These are phyloP conservation scores for Colletotrichum sp. DNA, from an alignment of 2,329 filamentous ascomycete species.

Conservation along the genomic window DNA sequence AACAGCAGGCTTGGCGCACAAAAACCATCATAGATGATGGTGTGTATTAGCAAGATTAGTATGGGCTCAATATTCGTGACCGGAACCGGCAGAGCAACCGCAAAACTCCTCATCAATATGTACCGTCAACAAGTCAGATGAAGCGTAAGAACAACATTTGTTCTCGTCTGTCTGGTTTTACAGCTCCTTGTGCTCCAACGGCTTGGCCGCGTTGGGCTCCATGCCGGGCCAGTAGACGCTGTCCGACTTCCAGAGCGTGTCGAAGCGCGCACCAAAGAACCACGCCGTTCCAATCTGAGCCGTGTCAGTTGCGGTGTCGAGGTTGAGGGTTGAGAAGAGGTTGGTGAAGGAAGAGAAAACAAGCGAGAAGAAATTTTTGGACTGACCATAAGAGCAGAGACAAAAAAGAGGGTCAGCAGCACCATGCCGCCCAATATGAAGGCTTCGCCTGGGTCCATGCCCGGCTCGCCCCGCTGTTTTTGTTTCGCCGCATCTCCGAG, in stretches of 20 bases:
- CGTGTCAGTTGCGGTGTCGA: background rate
- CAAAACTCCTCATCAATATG: constrained; percentile 19
- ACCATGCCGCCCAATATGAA: constrained; percentile 72
- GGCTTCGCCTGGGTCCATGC: constrained; percentile 62
- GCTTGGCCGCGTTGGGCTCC: constrained; percentile 10
- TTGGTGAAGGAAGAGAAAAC: background rate
- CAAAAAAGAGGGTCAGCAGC: constrained; percentile 69
- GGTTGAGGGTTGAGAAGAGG: background rate
- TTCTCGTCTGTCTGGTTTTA: constrained; percentile 10
- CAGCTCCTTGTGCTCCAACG: constrained; percentile 21
- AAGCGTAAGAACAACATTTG: constrained; percentile 14
- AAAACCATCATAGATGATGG: constrained; percentile 19
- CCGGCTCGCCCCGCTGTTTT: constrained; percentile 43
- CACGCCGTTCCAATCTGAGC: constrained; percentile 77
- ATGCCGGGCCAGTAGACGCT: constrained; percentile 19
- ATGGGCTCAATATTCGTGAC: constrained; percentile 10
- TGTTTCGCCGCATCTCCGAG: constrained; percentile 46
- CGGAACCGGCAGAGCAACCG: constrained; percentile 12
- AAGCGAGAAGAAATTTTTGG: background rate
- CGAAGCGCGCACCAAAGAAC: constrained; percentile 82
- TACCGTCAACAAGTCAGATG: constrained; percentile 20
- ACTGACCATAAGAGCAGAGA: constrained; percentile 80
- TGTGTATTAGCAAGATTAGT: constrained; percentile 22
- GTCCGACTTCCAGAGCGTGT: constrained; percentile 40
- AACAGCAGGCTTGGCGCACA: background rate